phyloP scores from a whole-genome alignment of 2,329 filamentous ascomycete genomes.

The Incumbomyces delicatus region DNA sequence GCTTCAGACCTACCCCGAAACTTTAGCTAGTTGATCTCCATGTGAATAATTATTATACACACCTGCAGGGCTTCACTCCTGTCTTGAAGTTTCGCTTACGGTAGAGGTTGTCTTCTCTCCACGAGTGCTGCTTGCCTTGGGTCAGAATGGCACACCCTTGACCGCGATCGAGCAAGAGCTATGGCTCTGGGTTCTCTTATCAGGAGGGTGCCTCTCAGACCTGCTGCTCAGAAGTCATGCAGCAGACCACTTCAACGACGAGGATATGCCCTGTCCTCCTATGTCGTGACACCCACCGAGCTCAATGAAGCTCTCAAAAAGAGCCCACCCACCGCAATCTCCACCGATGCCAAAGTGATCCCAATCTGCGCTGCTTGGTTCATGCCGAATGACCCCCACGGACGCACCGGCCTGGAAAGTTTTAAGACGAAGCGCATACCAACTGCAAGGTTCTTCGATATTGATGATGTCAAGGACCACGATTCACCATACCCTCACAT shows the following conservation, averaged over 20 bases:
- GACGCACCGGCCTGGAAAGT: slow-evolving; percentile 66
- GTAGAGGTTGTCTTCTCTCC: no score
- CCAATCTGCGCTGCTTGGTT: slow-evolving; percentile 94
- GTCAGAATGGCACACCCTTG: not conserved
- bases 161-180: not conserved
- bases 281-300: slow-evolving; percentile 76
- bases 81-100: no score
- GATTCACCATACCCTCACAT: slow-evolving; percentile 91
- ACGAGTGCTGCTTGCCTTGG: no score
- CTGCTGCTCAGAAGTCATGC: not conserved
- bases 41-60: no score
- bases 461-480: slow-evolving; percentile 83
- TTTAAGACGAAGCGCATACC: slow-evolving; percentile 80
- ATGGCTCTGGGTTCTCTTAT: slow-evolving; percentile 5
- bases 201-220: not conserved
- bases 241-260: not conserved
- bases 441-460: slow-evolving; percentile 86
- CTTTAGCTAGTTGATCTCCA: no score
- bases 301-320: slow-evolving; percentile 71
- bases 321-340: slow-evolving; percentile 69
- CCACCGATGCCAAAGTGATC: slow-evolving; percentile 71
- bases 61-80: no score
- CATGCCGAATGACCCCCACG: slow-evolving; percentile 71
- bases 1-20: no score
- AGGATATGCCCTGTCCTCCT: slow-evolving; percentile 55